Evolutionary conservation across 2,329 filamentous ascomycete genomes (phyloP), one percentile per base, ranked within the genome.

Genomic region (Dactylellina cionopaga): DNA sequence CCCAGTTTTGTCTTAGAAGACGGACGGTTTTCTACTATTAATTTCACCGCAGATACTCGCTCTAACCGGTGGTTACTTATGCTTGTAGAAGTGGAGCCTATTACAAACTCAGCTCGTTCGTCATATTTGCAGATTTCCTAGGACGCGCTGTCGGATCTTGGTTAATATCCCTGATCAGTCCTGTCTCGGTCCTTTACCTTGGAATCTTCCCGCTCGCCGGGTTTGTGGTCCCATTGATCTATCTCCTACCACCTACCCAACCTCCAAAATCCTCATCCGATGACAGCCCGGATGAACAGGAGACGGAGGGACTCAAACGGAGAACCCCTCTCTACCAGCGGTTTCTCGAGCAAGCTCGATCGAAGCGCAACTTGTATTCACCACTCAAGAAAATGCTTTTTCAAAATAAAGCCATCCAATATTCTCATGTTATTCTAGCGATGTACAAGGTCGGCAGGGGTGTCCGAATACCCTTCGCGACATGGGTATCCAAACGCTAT

Each of bases 401-500:
- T 15, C 44, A 65, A n/a, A 47, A 65, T 5, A 43, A 46, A 15
- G 43, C 68, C 10, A 52, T 72, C 11, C 31, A 59, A 24, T 65
- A 72, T 24, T 43, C 68, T 25, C 54, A 65, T n/a, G 37, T 65
- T 10, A 72, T 64, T 25, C 44, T 72, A 17, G 22, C 52, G 9
- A 7, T 65, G n/a, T 49, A 59, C 37, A 65, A 65, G 51, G 46
- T 72, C 5, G 49, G 59, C 11, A 19, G 59, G 11, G 68, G 68
- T 0, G 68, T 72, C 0, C 44, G 59, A 29, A 65, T 72, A 35
- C 68, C 68, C 9, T 72, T 72, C 24, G 59, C 59, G 22, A 72
- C 68, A 31, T 72, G 68, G 68, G 68, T 72, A 11, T 72, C 68
- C 4, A 72, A 72, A 24, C 17, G 68, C n/a, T 72, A 72, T 25